Evolutionary conservation across 176 grass and related monocot species (phyloP).

Genomic region (Oryza officinalis): DNA sequence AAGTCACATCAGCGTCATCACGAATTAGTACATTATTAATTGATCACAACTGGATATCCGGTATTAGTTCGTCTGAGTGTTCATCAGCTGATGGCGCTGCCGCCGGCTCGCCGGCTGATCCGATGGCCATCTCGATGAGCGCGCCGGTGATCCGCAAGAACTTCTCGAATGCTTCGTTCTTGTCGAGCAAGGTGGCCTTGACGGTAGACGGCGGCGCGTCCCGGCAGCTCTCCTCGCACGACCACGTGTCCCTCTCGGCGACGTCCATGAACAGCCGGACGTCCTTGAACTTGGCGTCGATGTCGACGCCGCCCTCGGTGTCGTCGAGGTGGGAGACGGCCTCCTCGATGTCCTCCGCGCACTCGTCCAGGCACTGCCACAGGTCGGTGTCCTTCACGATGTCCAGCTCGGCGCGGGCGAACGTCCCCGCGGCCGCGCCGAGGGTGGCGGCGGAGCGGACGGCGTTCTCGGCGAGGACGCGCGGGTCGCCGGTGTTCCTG

Average conservation of each 20-base stretch:
- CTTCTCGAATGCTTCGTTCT: slow-evolving; percentile 38
- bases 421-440: slow-evolving; percentile 10
- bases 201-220: background rate
- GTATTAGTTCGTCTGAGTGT: no score
- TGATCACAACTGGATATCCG: no score
- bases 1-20: background rate
- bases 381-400: slow-evolving; percentile 16
- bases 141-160: slow-evolving; percentile 29
- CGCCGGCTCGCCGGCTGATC: background rate
- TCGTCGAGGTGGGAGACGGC: slow-evolving; percentile 53
- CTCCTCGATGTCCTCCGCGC: slow-evolving; percentile 53
- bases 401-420: slow-evolving; percentile 17
- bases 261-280: slow-evolving; percentile 23
- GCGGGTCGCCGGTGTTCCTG: background rate
- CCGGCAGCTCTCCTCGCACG: slow-evolving; percentile 36
- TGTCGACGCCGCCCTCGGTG: slow-evolving; percentile 14
- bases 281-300: slow-evolving; percentile 24
- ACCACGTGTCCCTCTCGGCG: slow-evolving; percentile 29
- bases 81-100: background rate
- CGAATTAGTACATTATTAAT: background rate
- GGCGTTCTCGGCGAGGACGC: slow-evolving; percentile 23
- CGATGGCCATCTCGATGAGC: slow-evolving; percentile 30
- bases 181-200: slow-evolving; percentile 18
- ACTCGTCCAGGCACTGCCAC: slow-evolving; percentile 58
- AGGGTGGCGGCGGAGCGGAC: background rate